phyloP scores from a whole-genome alignment of 164 flowering plant genomes.

The Sedum album region DNA sequence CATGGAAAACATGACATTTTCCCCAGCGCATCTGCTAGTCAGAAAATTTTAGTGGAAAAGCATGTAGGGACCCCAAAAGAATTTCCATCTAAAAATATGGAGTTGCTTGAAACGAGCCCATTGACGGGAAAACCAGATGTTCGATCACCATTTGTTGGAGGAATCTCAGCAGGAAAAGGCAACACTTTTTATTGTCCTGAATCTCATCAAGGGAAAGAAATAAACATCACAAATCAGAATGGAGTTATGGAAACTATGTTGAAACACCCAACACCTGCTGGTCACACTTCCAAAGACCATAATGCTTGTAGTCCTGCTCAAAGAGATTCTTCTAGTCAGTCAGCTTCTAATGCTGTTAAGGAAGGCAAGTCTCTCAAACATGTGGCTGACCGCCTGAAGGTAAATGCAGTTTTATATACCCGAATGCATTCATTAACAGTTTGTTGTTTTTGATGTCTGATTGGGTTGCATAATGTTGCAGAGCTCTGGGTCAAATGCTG shows the following conservation, averaged over 20 bases:
- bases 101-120: constrained; percentile 22
- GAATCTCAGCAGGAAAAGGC: constrained; percentile 17
- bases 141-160: background rate
- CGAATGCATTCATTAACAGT: background rate
- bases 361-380: constrained; percentile 90
- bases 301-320: constrained; percentile 60
- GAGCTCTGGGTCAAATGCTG: constrained; percentile 45
- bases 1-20: constrained; percentile 23
- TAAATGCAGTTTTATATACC: constrained; percentile 13
- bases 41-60: constrained; percentile 23
- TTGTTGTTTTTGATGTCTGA: constrained; percentile 8
- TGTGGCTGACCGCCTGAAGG: constrained; percentile 87
- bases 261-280: constrained; percentile 38
- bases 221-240: constrained; percentile 33
- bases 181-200: constrained; percentile 22
- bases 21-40: constrained; percentile 15
- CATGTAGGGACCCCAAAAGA: constrained; percentile 32
- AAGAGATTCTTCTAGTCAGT: constrained; percentile 62
- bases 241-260: constrained; percentile 22
- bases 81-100: constrained; percentile 26
- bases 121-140: constrained; percentile 28
- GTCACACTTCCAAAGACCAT: constrained; percentile 30
- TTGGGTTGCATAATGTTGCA: constrained; percentile 20
- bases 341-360: constrained; percentile 64
- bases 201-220: constrained; percentile 16